Percentiles rank a stretch among this genome's conserved stretches.
These are phyloP conservation scores for Trametes cinnabarina DNA, from an alignment of 768 basidiomycete species.

Conservation along the genomic window DNA sequence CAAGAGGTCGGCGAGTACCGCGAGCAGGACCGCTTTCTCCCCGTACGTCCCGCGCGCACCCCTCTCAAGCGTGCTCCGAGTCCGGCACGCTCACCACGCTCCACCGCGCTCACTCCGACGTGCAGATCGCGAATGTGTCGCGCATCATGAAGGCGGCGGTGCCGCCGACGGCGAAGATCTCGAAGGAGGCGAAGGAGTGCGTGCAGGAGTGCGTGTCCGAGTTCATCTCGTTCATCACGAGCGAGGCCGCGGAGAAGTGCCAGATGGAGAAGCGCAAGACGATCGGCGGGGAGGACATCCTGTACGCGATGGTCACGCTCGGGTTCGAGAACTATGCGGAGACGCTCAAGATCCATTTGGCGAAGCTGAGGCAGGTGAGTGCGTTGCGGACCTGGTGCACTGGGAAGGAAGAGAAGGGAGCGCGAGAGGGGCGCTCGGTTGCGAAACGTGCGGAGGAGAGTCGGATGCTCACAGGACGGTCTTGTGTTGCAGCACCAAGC, in stretches of 20 bases:
- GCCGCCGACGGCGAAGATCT: constrained; percentile 89
- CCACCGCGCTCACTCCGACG: background rate
- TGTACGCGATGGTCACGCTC: constrained; percentile 89
- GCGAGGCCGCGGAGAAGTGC: constrained; percentile 94
- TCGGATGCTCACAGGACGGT: background rate
- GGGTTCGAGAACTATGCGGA: constrained; percentile 96
- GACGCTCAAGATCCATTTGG: constrained; percentile 87
- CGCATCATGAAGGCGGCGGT: constrained; percentile 95
- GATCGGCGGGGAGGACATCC: constrained; percentile 94
- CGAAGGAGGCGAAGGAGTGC: constrained; percentile 97
- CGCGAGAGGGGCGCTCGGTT: background rate
- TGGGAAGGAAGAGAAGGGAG: background rate
- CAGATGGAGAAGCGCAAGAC: constrained; percentile 96
- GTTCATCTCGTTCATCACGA: constrained; percentile 97
- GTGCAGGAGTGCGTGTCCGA: constrained; percentile 98
- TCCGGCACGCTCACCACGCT: background rate
- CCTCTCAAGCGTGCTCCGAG: constrained; percentile 10
- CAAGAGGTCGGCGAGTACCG: constrained; percentile 92
- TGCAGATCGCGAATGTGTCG: constrained; percentile 94
- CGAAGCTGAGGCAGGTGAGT: constrained; percentile 80
- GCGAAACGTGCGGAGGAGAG: background rate
- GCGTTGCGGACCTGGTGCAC: background rate
- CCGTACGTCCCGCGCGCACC: constrained; percentile 47
- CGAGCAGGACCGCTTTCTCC: constrained; percentile 94
- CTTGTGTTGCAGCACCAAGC: constrained; percentile 8